Conservation (phyloP, 2,329 filamentous ascomycete species). For the Colletotrichum godetiae region DNA sequence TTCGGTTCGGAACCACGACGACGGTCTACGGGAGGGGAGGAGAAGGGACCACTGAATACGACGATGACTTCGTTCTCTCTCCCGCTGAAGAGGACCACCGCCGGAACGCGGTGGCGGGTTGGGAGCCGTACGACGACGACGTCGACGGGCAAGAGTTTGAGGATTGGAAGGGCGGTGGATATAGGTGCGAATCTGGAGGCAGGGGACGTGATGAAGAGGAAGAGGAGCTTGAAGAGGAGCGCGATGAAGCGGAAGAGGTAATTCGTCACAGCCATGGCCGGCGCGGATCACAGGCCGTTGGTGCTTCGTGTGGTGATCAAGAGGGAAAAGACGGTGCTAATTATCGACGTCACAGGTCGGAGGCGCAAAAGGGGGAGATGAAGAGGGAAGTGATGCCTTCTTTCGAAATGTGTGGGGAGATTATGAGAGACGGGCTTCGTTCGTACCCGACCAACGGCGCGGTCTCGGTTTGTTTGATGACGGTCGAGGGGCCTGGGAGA, state of each 20-base stretch:
- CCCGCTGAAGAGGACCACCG: neutral
- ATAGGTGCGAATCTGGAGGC: neutral
- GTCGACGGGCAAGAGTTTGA: neutral
- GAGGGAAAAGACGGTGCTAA: neutral
- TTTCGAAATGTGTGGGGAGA: neutral
- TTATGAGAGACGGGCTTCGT: neutral
- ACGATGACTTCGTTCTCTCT: neutral
- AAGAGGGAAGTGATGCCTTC: neutral
- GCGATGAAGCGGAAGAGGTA: neutral
- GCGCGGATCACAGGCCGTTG: neutral
- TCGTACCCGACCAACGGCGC: neutral
- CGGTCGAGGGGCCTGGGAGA: neutral
- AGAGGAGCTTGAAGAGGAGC: neutral
- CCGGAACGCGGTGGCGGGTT: neutral
- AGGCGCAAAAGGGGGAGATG: neutral
- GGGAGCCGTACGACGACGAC: neutral
- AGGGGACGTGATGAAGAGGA: neutral
- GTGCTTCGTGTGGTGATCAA: neutral
- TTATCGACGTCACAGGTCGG: neutral
- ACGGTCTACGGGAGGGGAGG: neutral
- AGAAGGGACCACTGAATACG: neutral
- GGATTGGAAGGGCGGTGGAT: neutral
- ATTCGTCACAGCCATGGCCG: neutral
- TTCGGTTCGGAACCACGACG: neutral
- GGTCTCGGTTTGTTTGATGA: neutral